Conservation (phyloP, 805 yeast species). For the Candida gorgasii region DNA sequence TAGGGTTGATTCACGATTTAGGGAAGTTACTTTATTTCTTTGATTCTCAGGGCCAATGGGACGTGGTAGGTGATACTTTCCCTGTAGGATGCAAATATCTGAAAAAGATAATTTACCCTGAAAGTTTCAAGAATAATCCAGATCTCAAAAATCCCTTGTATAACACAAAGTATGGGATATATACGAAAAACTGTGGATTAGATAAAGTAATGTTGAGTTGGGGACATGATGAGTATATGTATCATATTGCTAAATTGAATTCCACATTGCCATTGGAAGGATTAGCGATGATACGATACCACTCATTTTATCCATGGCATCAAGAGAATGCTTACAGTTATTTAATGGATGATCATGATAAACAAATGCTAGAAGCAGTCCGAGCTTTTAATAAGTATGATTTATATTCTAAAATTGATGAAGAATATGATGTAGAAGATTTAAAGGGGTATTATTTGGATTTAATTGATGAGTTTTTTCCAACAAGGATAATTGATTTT, state of each 20-base stretch:
- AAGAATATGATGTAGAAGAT: conserved; percentile 46
- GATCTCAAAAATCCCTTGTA: conserved; percentile 65
- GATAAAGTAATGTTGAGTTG: conserved; percentile 72
- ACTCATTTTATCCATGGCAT: conserved; percentile 78
- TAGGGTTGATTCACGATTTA: conserved; percentile 69
- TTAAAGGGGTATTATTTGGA: conserved; percentile 61
- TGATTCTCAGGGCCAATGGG: conserved; percentile 78
- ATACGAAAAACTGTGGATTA: conserved; percentile 62
- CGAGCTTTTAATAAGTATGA: conserved; percentile 69
- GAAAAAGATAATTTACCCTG: conserved; percentile 59
- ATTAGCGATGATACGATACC: conserved; percentile 73
- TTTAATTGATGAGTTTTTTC: conserved; percentile 67
- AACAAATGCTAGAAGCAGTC: conserved; percentile 61
- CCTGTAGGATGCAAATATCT: conserved; percentile 72
- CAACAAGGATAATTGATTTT: conserved; percentile 56
- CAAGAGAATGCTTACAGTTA: conserved; percentile 66
- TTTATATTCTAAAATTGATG: conserved; percentile 62
- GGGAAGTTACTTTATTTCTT: conserved; percentile 70
- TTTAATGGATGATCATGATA: conserved; percentile 64
- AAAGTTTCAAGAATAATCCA: conserved; percentile 59
- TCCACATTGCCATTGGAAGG: conserved; percentile 66
- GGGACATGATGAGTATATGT: conserved; percentile 83
- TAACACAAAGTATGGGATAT: conserved; percentile 65
- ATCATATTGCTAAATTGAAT: conserved; percentile 65
- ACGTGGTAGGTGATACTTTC: conserved; percentile 77